Base-by-base conservation (phyloP, 768 basidiomycete species). In the Tylopilus felleus region DNA sequence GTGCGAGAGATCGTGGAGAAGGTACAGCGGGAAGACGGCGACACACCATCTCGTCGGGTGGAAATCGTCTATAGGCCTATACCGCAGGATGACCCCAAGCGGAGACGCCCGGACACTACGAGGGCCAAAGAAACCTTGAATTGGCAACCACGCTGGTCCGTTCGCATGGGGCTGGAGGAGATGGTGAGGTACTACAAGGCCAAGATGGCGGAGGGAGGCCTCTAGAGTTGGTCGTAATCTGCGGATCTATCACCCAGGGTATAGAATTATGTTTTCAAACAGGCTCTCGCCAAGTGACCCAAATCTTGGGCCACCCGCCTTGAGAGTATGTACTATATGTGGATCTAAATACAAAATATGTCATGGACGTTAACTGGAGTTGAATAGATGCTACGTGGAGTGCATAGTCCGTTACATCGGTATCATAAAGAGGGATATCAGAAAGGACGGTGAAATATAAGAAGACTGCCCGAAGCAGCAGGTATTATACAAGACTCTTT, bases 91-190 rank as follows among this genome's bases (percentile, higher is more conserved):
- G 97, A 99, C 72, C 97, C 97, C 23, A 93, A 97, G 73, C 88
- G 88, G 74, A 82, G 97, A 63, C 80, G 92, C 54, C 92, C 97
- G 39, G 96, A 98, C 70, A 98, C 93, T 21, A 85, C 90, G 16
- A 79, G 93, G 44, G 97, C 97, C 50, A 92, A 91, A 73, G 79
- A 89, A 64, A 69, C 77, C 27, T 80, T 99, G 40, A 75, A 79
- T 16, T 99, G 97, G 97, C 85, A 96, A 69, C 93, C 96, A 13
- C 79, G 84, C 64, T 99, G 94, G 93, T 87, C 86, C 28, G 90
- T 97, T 46, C 81, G 83, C 59, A 93, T 93, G 85, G 95, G 95
- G 25, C 71, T 98, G 47, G 92, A 93, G 74, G 94, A 96, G 76
- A 96, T 95, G 89, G 88, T 93, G 33, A 75, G 89, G 54, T 96